Base-by-base conservation (phyloP, 148 eudicot genomes). In the Fagopyrum esculentum region DNA sequence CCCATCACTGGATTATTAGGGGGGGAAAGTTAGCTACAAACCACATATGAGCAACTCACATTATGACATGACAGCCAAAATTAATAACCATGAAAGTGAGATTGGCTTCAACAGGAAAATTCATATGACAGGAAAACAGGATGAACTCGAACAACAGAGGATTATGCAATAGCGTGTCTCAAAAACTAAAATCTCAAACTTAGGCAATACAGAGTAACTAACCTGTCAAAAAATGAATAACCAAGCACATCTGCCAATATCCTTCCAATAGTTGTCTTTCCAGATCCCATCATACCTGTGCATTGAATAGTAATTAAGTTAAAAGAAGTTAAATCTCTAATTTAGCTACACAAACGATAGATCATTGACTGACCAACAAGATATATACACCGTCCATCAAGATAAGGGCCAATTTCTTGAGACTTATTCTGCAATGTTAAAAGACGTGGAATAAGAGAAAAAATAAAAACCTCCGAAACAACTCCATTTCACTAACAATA, bases 251-350 rank as follows among this genome's bases (percentile, higher is more conserved):
- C 92, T 4, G 99, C 84, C 79, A 95, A 81, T 80, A 92, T 83
- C 85, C 81, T 86, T 81, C 99, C 99, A 74, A 95, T 77, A 6
- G 99, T 95, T 61, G 99, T 92, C 83, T 95, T 95, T 10, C 99
- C 99, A 72, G 99, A 92, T 55, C 99, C 99, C 99, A 95, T 95
- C 98, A 95, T 90, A 77, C 99, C 99, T 93, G 84, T 77, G 87
- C 74, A 51, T 74, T 44, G 54, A 26, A 71, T 4, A n/a, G 6
- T 22, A 46, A 56, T 35, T 12, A 29, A 19, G 16, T 11, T 26
- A 15, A 35, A 16, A 9, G 13, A 76, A 9, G 8, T 48, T 30
- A 68, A n/a, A 26, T 5, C 45, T 19, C 60, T 44, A 57, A 60
- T n/a, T 16, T 12, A 2, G 17, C n/a, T 6, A 22, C 35, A 35